These are phyloP conservation scores for Myriosclerotinia scirpicola DNA, from an alignment of 2,329 filamentous ascomycete genomes.

Conservation along the genomic window DNA sequence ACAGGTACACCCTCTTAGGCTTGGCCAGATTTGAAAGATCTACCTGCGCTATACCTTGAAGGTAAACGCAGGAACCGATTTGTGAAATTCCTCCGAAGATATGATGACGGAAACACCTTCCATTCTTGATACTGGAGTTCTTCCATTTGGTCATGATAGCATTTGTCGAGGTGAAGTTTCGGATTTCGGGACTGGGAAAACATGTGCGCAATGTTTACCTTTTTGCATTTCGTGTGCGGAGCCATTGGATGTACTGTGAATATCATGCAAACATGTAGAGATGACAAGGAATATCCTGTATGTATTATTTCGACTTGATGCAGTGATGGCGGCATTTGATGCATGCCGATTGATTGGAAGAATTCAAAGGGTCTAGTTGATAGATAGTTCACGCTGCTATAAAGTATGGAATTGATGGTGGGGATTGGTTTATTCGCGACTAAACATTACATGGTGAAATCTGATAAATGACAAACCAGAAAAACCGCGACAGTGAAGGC, in stretches of 20 bases:
- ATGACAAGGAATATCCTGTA: conserved; percentile 20
- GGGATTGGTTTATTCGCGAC: background rate
- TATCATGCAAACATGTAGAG: conserved; percentile 11
- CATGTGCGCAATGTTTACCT: conserved; percentile 5
- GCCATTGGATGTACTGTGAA: background rate
- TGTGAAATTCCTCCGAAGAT: conserved; percentile 3
- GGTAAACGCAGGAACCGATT: conserved; percentile 11
- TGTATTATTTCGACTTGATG: conserved; percentile 5
- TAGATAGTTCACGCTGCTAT: conserved; percentile 19
- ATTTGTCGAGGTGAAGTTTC: conserved; percentile 6
- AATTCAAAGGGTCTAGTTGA: conserved; percentile 5
- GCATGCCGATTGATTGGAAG: conserved; percentile 3
- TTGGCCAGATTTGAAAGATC: conserved; percentile 15
- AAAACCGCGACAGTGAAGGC: background rate
- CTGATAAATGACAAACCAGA: conserved; percentile 1
- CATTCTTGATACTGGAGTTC: background rate
- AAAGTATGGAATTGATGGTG: conserved; percentile 19
- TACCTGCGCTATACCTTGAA: background rate
- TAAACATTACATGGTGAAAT: background rate
- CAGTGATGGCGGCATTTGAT: conserved; percentile 5
- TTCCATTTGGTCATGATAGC: background rate
- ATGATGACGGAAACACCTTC: background rate
- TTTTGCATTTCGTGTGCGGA: background rate
- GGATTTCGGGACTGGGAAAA: background rate
- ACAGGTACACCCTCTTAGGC: conserved; percentile 30